Evolutionary conservation across 257 asterid species (phyloP), one percentile per base, ranked within the genome.

Genomic region (Mitragyna speciosa): DNA sequence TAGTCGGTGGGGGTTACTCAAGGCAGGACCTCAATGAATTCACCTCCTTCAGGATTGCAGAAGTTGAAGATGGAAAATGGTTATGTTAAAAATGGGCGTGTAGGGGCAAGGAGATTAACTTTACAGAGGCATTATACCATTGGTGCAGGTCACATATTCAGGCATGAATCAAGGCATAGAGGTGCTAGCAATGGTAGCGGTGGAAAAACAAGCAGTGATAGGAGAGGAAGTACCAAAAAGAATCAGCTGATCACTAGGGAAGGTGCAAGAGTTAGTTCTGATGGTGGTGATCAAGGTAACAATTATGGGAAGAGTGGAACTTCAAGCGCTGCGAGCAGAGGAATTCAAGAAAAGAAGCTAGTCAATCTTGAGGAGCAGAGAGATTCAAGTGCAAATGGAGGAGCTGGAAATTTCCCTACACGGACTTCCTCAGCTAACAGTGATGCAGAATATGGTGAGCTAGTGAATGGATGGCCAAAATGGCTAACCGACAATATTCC

Each of bases 401-500:
- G 41, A 10, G 76, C 6, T 68, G 80, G 67, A 6, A 51, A 75
- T 36, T 73, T 61, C 63, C 19, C 69, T 49, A 81, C 43, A 43
- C 85, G 45, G 49, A 78, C 39, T 22, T 86, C 80, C 14, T 31
- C 78, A 73, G n/a, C 6, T 31, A 87, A 56, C 12, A 80, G 64
- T 12, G 76, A 41, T 65, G 70, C 14, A 63, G 76, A 28, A 10
- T 87, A 28, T 30, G 95, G 89, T 30, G 89, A 89, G 89, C 65
- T 91, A 41, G 90, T 92, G 12, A 89, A 89, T 78, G 98, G 97
- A 8, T 94, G 98, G 96, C 98, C 98, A 15, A 90, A 89, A 81
- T 94, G 98, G 98, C 84, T 94, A 12, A 84, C 83, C 78, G 91
- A 91, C 61, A 91, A 91, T 81, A 85, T 94, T 81, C 92, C 98